Evolutionary conservation across 2,329 filamentous ascomycete species (phyloP), one percentile per base, ranked within the genome.

Genomic region (Neocucurbitaria cava): DNA sequence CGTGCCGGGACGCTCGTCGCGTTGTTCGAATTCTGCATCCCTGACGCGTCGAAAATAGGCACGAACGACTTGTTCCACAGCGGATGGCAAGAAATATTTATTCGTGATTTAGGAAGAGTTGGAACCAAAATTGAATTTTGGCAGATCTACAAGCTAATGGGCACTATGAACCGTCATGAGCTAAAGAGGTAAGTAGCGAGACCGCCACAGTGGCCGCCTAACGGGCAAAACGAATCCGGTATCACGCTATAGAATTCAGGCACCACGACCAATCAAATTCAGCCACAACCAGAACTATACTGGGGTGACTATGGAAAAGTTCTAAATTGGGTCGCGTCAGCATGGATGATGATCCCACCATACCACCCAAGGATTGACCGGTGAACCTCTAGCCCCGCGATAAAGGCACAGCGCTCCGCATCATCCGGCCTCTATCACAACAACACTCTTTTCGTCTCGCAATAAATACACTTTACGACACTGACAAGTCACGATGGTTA

Each of bases 331-430:
- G 20, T 33, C 28, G 18, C 39, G 41, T 23, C 26, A 40, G 30
- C 46, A 58, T 28, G 46, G 55, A 21, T 52, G 24, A n/a, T 6
- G 38, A 46, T 39, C 42, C 45, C 39, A 1, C 21, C 20, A 23
- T 47, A 24, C 36, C 33, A 15, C 50, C 33, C 54, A 39, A 55
- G 46, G 55, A 43, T 51, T 55, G 57, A 67, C 66, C 66, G 64
- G 64, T 69, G 44, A 68, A 62, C 38, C 15, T 42, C 35, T 50
- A 46, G 35, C 50, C 51, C 45, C 40, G 44, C 53, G 31, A 62
- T 65, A 61, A 66, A 62, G 42, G 28, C 33, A 36, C 33, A 5
- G 24, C 45, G 15, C 26, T 40, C 52, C 46, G n/a, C 45, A 40
- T 3, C 28, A 18, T 30, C 5, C 21, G 11, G 17, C 2, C n/a